A percentile compares a stretch with the other conserved stretches of the same genome.
These are phyloP conservation scores for Trichoderma guizhouense DNA, from an alignment of 2,329 filamentous ascomycete species.

Conservation along the genomic window DNA sequence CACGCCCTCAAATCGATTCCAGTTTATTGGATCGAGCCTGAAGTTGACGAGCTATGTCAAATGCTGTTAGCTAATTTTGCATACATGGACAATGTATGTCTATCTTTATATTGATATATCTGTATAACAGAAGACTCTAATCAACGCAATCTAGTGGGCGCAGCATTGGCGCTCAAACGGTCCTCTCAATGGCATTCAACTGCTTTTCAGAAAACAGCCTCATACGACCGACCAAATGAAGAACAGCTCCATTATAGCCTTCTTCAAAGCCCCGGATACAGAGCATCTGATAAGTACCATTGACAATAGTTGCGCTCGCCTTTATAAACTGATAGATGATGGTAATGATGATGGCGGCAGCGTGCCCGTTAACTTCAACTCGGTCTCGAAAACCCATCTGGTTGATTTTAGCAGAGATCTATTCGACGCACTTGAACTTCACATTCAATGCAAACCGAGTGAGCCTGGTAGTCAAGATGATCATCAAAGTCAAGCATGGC, in stretches of 20 bases:
- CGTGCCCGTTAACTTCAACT: neutral
- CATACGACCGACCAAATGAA: neutral
- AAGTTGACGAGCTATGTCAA: neutral
- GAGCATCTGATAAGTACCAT: neutral
- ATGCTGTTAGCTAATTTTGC: neutral
- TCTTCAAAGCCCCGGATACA: neutral
- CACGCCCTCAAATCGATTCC: neutral
- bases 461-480: neutral
- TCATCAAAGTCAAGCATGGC: neutral
- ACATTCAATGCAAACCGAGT: neutral
- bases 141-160: neutral
- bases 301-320: neutral
- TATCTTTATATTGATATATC: neutral
- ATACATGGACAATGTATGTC: neutral
- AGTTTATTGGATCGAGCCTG: neutral
- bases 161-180: neutral
- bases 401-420: neutral
- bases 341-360: neutral
- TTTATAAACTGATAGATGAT: neutral
- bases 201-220: accelerated
- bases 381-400: neutral
- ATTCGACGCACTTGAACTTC: neutral
- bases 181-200: neutral
- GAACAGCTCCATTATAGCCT: neutral
- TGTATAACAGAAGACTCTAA: neutral